phyloP scores from a whole-genome alignment of 1,139 yeast genomes.

The Sugiyamaella novakii region DNA sequence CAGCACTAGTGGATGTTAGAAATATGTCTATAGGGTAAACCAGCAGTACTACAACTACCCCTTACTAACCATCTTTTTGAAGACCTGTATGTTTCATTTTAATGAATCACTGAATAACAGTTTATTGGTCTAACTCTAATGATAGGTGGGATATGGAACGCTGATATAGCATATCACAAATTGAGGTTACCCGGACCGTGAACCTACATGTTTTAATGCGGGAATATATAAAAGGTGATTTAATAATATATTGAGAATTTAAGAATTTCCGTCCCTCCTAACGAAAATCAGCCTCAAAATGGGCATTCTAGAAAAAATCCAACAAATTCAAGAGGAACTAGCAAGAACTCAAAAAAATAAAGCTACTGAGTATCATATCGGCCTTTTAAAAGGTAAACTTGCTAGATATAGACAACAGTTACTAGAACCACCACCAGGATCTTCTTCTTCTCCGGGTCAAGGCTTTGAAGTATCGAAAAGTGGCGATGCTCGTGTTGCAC shows the following conservation, averaged over 20 bases:
- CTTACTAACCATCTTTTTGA: slow-evolving; percentile 37
- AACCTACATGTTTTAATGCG: neutral
- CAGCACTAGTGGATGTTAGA: slow-evolving; percentile 34
- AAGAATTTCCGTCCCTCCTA: too few species aligned
- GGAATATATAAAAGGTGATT: neutral
- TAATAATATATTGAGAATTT: too few species aligned
- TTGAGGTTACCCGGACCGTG: slow-evolving; percentile 14
- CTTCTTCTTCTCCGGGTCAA: slow-evolving; percentile 75
- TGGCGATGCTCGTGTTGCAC: slow-evolving; percentile 94
- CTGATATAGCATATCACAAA: too few species aligned
- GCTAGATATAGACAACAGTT: slow-evolving; percentile 94
- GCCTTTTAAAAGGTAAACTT: slow-evolving; percentile 87
- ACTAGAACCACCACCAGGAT: slow-evolving; percentile 81
- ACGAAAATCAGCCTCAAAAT: too few species aligned
- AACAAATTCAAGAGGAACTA: slow-evolving; percentile 89
- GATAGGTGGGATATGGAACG: too few species aligned
- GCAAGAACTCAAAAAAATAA: slow-evolving; percentile 95
- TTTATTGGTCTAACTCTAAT: too few species aligned
- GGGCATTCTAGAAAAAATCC: slow-evolving; percentile 65
- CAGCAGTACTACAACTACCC: neutral
- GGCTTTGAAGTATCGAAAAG: slow-evolving; percentile 96
- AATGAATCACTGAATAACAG: too few species aligned
- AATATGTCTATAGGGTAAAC: neutral
- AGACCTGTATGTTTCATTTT: slow-evolving; percentile 34
- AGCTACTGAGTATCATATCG: slow-evolving; percentile 96